phyloP scores from a whole-genome alignment of 176 grass and related monocot genomes.

The Cenchrus americanus region DNA sequence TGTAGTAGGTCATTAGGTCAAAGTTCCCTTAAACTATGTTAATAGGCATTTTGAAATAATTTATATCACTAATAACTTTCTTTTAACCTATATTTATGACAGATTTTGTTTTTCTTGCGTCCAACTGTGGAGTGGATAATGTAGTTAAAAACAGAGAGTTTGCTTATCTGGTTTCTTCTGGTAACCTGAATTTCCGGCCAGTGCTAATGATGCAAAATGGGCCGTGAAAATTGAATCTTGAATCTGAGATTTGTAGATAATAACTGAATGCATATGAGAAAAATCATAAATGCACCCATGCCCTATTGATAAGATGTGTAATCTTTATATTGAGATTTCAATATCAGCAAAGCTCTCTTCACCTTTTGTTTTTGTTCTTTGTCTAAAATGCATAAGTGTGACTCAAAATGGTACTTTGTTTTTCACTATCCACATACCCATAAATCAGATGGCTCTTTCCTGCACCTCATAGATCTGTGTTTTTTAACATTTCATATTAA shows the following conservation, averaged over 20 bases:
- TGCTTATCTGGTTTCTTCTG: not conserved
- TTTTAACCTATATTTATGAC: not conserved
- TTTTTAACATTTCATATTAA: constrained; percentile 21
- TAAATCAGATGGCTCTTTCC: not conserved
- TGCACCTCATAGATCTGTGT: constrained; percentile 8
- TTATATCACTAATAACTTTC: not conserved
- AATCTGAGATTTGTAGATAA: not conserved
- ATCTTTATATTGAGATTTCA: not conserved
- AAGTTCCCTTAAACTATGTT: not conserved
- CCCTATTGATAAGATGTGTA: not conserved
- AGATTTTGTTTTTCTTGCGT: not conserved
- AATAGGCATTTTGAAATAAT: not conserved
- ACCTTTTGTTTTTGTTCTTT: not conserved
- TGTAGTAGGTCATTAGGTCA: not conserved
- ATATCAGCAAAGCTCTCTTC: not conserved
- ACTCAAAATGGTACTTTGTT: not conserved
- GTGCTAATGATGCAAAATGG: not conserved
- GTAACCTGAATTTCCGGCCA: not conserved
- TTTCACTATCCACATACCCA: not conserved
- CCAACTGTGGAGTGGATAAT: not conserved
- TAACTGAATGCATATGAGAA: not conserved
- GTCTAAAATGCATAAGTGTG: not conserved
- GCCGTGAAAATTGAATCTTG: not conserved
- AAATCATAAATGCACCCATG: not conserved
- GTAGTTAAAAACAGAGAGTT: not conserved